Evolutionary conservation across 23 red algal genomes (phyloP), one percentile per base, ranked within the genome.

Genomic region (Gracilaria gracilis): DNA sequence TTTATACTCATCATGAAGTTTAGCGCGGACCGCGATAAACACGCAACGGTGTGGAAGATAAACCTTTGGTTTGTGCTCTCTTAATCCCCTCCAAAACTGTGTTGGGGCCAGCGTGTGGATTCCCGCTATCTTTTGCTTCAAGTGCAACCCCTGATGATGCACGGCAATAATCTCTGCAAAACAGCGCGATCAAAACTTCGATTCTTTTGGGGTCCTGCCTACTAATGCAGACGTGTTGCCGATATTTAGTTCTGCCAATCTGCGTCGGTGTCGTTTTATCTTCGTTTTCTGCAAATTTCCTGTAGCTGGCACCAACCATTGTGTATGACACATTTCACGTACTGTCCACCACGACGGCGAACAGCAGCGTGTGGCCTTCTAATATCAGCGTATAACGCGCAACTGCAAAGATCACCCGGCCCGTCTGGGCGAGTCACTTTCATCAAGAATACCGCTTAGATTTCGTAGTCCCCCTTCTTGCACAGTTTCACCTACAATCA

Each of bases 281-380:
- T 84, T 46, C 64, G 92, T 78, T 76, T 96, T 96, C 55, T 83
- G 28, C 21, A 88, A 87, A 50, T 92, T 66, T 6, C 74, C 88
- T 23, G 94, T 93, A 0, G 94, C 94, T 0, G 94, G 94, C 34
- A 96, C 83, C 32, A 96, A 28, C 1, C 94, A 88, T 69, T 29
- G 77, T 34, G 93, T 92, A 24, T 87, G 42, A 57, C 93, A 96
- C 51, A 96, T 29, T 66, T 96, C 94, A 27, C 75, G 82, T 4
- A 96, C 94, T 1, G 94, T 96, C 88, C 9, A 96, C 55, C 20
- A 92, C 61, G 0, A 88, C 94, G 13, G 94, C 87, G 40, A 96
- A 96, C 23, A 96, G 64, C 33, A 96, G 37, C 9, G 71, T 79
- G 47, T 96, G 88, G 5, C 85, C 84, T 38, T 65, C 72, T 42